Conservation (phyloP, 2,329 filamentous ascomycete species). For the Aspergillus novoparasiticus region DNA sequence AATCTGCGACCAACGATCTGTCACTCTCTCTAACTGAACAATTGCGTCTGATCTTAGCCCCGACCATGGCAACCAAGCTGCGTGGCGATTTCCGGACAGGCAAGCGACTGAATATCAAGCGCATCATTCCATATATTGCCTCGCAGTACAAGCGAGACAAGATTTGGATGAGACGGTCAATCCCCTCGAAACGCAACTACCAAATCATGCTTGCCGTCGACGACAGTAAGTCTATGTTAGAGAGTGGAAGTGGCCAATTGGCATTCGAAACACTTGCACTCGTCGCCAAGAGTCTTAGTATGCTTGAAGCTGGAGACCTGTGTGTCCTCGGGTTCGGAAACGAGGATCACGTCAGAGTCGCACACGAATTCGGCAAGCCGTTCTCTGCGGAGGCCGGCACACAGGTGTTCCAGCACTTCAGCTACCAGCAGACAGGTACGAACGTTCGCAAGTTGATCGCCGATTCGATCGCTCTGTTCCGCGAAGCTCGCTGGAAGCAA, state of each 20-base stretch:
- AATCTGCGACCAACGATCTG: constrained; percentile 79
- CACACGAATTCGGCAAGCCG: constrained; percentile 80
- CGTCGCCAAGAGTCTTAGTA: constrained; percentile 80
- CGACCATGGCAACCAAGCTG: constrained; percentile 92
- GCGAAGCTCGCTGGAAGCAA: constrained; percentile 68
- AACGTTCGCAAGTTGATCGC: constrained; percentile 79
- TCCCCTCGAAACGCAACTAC: constrained; percentile 91
- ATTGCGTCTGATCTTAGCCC: constrained; percentile 90
- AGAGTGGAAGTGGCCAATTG: constrained; percentile 72
- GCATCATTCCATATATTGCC: constrained; percentile 98
- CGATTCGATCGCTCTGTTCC: constrained; percentile 79
- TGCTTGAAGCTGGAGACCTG: constrained; percentile 95
- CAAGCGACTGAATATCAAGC: constrained; percentile 98
- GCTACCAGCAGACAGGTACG: constrained; percentile 81
- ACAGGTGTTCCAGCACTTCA: constrained; percentile 81
- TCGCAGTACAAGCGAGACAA: constrained; percentile 99
- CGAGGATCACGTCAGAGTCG: constrained; percentile 70
- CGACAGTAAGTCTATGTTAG: constrained; percentile 92
- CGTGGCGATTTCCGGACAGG: constrained; percentile 96
- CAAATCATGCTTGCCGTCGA: constrained; percentile 98
- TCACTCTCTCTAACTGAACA: constrained; percentile 91
- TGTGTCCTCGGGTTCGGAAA: constrained; percentile 87
- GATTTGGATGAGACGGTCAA: constrained; percentile 96
- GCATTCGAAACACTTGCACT: constrained; percentile 95
- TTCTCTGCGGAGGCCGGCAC: constrained; percentile 81